Evolutionary conservation across 2,329 filamentous ascomycete species (phyloP).

Genomic region (Phaeophleospora eucalypticola): DNA sequence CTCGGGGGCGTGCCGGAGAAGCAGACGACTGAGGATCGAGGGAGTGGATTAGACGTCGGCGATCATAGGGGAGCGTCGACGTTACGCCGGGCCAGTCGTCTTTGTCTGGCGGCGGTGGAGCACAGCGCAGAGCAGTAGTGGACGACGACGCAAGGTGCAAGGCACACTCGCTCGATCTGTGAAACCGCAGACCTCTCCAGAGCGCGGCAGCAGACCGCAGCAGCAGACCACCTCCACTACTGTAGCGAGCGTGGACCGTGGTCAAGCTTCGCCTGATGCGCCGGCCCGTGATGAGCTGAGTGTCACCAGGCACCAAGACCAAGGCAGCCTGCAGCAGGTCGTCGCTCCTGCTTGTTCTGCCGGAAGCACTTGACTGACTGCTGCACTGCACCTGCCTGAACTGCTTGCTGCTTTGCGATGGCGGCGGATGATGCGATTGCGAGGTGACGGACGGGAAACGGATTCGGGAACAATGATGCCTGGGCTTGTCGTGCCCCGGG

Average conservation of each 20-base stretch:
- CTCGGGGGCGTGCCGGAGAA: background rate
- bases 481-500: no score
- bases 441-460: no score
- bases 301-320: no score
- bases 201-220: background rate
- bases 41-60: background rate
- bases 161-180: background rate
- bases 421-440: no score
- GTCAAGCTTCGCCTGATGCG: background rate
- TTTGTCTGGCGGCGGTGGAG: no score
- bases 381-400: no score
- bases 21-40: background rate
- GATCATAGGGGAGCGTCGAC: background rate
- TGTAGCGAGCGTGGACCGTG: background rate
- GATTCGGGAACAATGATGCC: no score
- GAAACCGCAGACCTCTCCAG: background rate
- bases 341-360: no score
- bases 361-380: no score
- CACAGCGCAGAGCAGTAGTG: no score
- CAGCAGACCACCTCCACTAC: background rate
- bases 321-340: no score
- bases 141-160: background rate
- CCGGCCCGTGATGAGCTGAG: background rate
- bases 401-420: no score
- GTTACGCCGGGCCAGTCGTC: slow-evolving; percentile 2